Evolutionary conservation across 1,284 basidiomycete genomes (phyloP).

Genomic region (Singerocomus rubriflavus): DNA sequence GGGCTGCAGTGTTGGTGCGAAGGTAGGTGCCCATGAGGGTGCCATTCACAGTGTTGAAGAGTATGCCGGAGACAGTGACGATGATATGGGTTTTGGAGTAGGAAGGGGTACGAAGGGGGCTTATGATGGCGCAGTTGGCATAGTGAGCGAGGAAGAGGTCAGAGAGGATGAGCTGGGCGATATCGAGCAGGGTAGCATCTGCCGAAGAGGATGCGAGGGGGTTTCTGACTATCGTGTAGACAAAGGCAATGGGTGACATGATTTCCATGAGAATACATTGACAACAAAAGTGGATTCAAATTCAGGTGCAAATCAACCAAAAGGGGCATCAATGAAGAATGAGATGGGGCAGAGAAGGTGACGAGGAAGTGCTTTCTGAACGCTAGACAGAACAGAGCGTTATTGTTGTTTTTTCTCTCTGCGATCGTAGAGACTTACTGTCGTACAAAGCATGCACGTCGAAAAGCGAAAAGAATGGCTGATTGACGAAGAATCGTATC

Average conservation of each 20-base stretch:
- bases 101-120: slow-evolving; percentile 78
- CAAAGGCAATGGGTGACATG: slow-evolving; percentile 65
- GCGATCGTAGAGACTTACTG: slow-evolving; percentile 11
- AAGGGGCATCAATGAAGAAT: slow-evolving; percentile 62
- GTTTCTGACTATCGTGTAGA: slow-evolving; percentile 47
- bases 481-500: too few species aligned
- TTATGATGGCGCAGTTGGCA: slow-evolving; percentile 77
- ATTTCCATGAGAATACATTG: slow-evolving; percentile 88
- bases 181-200: slow-evolving; percentile 31
- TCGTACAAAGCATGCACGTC: slow-evolving; percentile 26
- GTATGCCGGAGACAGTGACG: slow-evolving; percentile 55
- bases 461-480: too few species aligned
- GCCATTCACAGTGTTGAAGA: slow-evolving; percentile 78
- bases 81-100: slow-evolving; percentile 74
- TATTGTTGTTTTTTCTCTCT: background rate
- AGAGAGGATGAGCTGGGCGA: slow-evolving; percentile 54
- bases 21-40: slow-evolving; percentile 69
- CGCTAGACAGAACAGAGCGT: slow-evolving; percentile 18
- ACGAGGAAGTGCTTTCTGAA: slow-evolving; percentile 31
- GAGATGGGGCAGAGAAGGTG: slow-evolving; percentile 25
- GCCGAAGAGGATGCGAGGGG: slow-evolving; percentile 39
- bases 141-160: slow-evolving; percentile 76
- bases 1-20: slow-evolving; percentile 47
- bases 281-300: slow-evolving; percentile 46
- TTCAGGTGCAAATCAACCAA: slow-evolving; percentile 69